Percentiles rank a stretch among this genome's conserved stretches.
phyloP scores from a whole-genome alignment of 192 early-diverging fungal genomes.

The Kickxella alabastrina region DNA sequence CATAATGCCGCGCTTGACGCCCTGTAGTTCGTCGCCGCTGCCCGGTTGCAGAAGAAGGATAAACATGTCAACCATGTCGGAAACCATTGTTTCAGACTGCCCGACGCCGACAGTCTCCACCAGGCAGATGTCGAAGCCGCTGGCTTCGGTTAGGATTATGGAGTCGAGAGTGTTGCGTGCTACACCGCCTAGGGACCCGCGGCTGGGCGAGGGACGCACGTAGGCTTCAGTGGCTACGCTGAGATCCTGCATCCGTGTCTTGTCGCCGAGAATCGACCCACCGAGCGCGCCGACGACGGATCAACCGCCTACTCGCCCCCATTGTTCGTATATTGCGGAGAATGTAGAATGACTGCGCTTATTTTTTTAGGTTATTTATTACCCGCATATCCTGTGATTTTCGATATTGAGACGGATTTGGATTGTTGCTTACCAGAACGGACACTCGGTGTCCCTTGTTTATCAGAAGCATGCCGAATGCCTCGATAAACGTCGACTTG shows the following conservation, averaged over 20 bases:
- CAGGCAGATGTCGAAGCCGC: constrained; percentile 73
- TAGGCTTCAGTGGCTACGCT: constrained; percentile 61
- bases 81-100: constrained; percentile 81
- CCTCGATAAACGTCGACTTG: constrained; percentile 84
- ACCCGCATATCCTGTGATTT: no score
- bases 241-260: constrained; percentile 79
- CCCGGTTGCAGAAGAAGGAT: constrained; percentile 73
- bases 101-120: constrained; percentile 87
- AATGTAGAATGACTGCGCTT: no score
- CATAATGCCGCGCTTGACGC: constrained; percentile 85
- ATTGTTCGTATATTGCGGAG: no score
- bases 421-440: constrained; percentile 51
- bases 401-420: neutral
- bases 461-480: constrained; percentile 73
- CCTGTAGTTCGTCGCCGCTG: constrained; percentile 85
- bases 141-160: constrained; percentile 74
- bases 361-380: no score
- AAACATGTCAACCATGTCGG: constrained; percentile 88
- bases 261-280: constrained; percentile 82
- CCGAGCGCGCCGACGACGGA: constrained; percentile 74
- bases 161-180: constrained; percentile 80
- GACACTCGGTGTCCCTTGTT: constrained; percentile 65
- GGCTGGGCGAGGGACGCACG: constrained; percentile 72
- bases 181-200: constrained; percentile 72
- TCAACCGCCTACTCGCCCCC: constrained; percentile 63